phyloP scores from a whole-genome alignment of 139 green algal genomes.

The Coccomyxa sp. region DNA sequence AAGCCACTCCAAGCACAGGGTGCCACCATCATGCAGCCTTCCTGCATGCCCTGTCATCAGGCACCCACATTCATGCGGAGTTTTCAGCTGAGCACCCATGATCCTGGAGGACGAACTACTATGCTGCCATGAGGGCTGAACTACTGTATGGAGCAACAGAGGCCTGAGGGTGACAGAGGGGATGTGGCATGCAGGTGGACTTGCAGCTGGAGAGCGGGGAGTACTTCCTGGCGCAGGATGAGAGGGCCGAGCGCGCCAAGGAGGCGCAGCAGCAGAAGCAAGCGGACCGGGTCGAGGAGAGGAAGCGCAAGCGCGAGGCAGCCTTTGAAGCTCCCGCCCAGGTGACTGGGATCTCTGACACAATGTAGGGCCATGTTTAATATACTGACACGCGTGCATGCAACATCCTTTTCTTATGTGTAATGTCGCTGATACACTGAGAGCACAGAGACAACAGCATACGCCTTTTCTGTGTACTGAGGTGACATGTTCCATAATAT shows the following conservation, averaged over 20 bases:
- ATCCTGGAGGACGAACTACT: too few relatives aligned
- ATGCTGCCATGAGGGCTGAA: too few relatives aligned
- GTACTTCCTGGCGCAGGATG: conserved; percentile 84
- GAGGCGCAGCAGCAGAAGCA: conserved; percentile 46
- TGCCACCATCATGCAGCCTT: neutral
- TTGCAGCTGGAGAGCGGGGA: conserved; percentile 91
- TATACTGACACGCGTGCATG: too few relatives aligned
- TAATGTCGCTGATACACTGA: too few relatives aligned
- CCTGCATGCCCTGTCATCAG: neutral
- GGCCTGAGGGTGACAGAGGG: too few relatives aligned
- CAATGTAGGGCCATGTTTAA: too few relatives aligned
- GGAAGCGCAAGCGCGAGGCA: conserved; percentile 64
- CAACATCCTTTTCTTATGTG: too few relatives aligned
- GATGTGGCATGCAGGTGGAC: conserved; percentile 76
- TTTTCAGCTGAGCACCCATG: too few relatives aligned
- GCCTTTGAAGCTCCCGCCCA: conserved; percentile 84
- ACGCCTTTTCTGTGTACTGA: neutral
- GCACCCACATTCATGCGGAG: neutral
- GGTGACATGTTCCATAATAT: too few relatives aligned
- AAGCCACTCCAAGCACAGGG: neutral
- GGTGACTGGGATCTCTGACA: neutral
- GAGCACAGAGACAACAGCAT: too few relatives aligned
- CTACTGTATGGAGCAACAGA: too few relatives aligned
- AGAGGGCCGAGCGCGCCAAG: conserved; percentile 19
- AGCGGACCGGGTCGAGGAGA: conserved; percentile 33